Base-by-base conservation (phyloP, 2,329 filamentous ascomycete species). In the Phymatotrichopsis omnivora region DNA sequence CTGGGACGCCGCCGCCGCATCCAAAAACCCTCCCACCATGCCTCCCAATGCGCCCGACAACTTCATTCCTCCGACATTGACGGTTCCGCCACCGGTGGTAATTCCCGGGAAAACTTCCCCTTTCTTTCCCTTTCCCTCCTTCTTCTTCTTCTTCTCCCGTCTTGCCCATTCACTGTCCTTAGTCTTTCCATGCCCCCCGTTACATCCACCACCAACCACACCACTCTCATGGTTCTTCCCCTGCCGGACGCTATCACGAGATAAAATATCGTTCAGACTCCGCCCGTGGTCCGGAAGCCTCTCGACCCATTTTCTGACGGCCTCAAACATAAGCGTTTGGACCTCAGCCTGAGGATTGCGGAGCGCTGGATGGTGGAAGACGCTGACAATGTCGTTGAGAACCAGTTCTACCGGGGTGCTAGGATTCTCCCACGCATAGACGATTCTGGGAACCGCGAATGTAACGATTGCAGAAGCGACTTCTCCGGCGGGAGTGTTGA, bases 211-310 rank as follows among this genome's bases (percentile, higher is more conserved):
- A 3, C 43, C 51, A 24, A 57, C 48, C 16, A 57, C 49, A 10
- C 57, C 57, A 27, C 56, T 63, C 10, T 63, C 66, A 61, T 94
- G 85, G 62, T 96, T 98, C 62, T 79, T 80, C 33, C 89, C 86
- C 7, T 72, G 71, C 59, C 77, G 81, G 48, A 98, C 91, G 5
- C 83, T 85, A 42, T 93, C 78, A 0, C 86, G 85, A 36, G 76
- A 80, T 7, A 98, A 73, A n/a, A 91, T 60, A 42, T 75, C 68
- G 60, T 93, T 80, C 14, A 96, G 69, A 40, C 77, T 72, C 41
- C 75, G 68, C 4, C 74, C 73, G 32, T 77, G 76, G 51, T 81
- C 78, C 3, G 77, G 70, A 46, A 80, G 73, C 55, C 78, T 74
- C 38, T 84, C 73, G 0, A 76, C 80, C 79, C 79, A 84, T n/a